These are phyloP conservation scores for Peltaster fructicola DNA, from an alignment of 2,329 filamentous ascomycete species.

Conservation along the genomic window DNA sequence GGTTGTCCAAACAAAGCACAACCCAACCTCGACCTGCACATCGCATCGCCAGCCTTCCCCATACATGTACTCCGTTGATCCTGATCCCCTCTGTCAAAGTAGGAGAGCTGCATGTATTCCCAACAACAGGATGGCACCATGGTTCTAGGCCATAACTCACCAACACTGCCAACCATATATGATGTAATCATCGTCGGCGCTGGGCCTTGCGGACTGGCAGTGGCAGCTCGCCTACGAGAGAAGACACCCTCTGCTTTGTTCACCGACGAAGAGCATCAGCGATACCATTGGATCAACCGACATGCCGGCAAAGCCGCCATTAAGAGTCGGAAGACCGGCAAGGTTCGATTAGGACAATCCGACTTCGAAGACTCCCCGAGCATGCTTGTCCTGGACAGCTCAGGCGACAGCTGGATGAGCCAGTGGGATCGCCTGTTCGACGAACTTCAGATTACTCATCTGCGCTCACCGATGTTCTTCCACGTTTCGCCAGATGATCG, in stretches of 20 bases:
- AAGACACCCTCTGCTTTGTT: constrained; percentile 61
- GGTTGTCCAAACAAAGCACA: no score
- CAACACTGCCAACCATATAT: constrained; percentile 21
- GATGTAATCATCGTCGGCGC: constrained; percentile 59
- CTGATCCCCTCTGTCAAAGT: no score
- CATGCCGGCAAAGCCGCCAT: constrained; percentile 43
- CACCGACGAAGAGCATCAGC: constrained; percentile 64
- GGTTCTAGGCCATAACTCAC: not conserved
- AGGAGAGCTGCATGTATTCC: no score
- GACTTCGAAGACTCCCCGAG: constrained; percentile 13
- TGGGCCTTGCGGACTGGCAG: constrained; percentile 57
- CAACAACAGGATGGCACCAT: no score
- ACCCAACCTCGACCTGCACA: no score
- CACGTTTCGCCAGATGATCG: constrained; percentile 61
- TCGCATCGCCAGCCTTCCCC: no score
- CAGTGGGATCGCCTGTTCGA: constrained; percentile 55
- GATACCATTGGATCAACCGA: constrained; percentile 62
- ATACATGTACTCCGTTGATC: no score
- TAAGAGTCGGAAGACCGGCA: constrained; percentile 32
- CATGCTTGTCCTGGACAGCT: constrained; percentile 50
- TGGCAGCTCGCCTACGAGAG: constrained; percentile 55
- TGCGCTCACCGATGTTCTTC: constrained; percentile 70
- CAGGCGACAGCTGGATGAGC: constrained; percentile 46
- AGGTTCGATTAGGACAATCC: constrained; percentile 18
- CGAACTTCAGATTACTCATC: constrained; percentile 49